Base-by-base conservation (phyloP, 1,284 basidiomycete species). In the Austroboletus niveus region DNA sequence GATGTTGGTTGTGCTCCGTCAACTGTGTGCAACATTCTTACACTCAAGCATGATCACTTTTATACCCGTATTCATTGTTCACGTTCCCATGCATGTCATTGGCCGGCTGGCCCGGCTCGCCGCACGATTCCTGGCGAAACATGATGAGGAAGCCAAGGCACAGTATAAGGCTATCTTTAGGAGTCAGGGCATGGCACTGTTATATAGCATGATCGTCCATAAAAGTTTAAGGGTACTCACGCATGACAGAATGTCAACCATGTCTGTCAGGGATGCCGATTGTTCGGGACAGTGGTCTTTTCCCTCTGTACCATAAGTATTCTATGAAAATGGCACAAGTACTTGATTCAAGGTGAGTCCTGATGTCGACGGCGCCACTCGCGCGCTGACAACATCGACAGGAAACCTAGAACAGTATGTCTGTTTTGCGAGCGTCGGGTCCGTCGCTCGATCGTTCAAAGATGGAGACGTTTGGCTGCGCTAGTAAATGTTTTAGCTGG, bases 301-400 rank as follows among this genome's bases (percentile, higher is more conserved):
- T 14, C 45, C 2, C 7, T 38, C 2, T 27, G 35, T 6, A 44
- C 29, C 22, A 20, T 32, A 31, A 43, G 5, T 14, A 36, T 45
- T 27, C 38, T 81, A 22, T 66, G 75, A 10, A 71, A 68, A 47
- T 80, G 78, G 77, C 78, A 82, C 58, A 71, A 70, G 40, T 49
- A 67, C 12, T 66, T 80, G 43, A 68, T 79, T 7, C 64, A 68
- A 61, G 64, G 72, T 74, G 45, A 57, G 72, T 65, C 8, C 20
- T 15, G n/a, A 30, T 38, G 17, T 42, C 34, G 10, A 44, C n/a
- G 5, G 15, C 20, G 24, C 8, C 29, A 3, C 8, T 22, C 9
- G 17, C 29, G 22, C 3, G n/a, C 12, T 45, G 29, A 47, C 14
- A 0, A 4, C 24, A 12, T 42, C 24, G 10, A 39, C 20, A 55